Conservation (phyloP, 805 yeast species). For the Tetrapisispora taiwanensis region DNA sequence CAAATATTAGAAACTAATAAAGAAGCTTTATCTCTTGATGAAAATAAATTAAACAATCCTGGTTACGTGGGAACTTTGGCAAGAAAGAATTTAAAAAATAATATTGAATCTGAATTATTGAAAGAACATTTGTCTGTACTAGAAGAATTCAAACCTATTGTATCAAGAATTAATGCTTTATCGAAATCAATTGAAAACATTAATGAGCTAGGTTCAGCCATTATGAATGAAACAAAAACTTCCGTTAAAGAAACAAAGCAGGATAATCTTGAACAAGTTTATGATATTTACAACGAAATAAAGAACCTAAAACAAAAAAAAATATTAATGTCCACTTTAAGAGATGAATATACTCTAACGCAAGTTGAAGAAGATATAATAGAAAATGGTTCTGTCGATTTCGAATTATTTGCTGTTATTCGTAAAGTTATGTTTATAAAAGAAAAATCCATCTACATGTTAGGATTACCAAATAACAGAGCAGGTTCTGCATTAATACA, state of each 20-base stretch:
- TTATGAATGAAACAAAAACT: conserved; percentile 16
- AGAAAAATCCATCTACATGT: conserved; percentile 55
- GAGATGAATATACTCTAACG: conserved; percentile 53
- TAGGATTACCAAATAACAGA: conserved; percentile 57
- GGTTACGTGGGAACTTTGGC: conserved; percentile 47
- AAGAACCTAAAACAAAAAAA: conserved; percentile 34
- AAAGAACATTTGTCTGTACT: conserved; percentile 44
- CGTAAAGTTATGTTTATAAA: conserved; percentile 55
- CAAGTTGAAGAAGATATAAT: conserved; percentile 63
- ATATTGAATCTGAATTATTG: conserved; percentile 50
- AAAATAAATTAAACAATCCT: conserved; percentile 35
- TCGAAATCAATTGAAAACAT: conserved; percentile 20
- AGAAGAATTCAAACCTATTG: conserved; percentile 36
- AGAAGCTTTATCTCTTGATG: conserved; percentile 14
- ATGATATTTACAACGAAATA: conserved; percentile 12
- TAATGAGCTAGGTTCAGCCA: conserved; percentile 7
- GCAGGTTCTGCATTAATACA: conserved; percentile 58
- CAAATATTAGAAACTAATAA: conserved; percentile 28
- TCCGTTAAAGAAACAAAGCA: conserved; percentile 18
- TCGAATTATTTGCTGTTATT: conserved; percentile 51
- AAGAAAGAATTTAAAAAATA: conserved; percentile 50
- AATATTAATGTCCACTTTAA: conserved; percentile 41
- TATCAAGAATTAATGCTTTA: conserved; percentile 32
- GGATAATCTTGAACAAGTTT: conserved; percentile 8
- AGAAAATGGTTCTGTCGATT: conserved; percentile 31